Evolutionary conservation across 257 asterid genomes (phyloP).

Genomic region (Nicotiana tabacum): DNA sequence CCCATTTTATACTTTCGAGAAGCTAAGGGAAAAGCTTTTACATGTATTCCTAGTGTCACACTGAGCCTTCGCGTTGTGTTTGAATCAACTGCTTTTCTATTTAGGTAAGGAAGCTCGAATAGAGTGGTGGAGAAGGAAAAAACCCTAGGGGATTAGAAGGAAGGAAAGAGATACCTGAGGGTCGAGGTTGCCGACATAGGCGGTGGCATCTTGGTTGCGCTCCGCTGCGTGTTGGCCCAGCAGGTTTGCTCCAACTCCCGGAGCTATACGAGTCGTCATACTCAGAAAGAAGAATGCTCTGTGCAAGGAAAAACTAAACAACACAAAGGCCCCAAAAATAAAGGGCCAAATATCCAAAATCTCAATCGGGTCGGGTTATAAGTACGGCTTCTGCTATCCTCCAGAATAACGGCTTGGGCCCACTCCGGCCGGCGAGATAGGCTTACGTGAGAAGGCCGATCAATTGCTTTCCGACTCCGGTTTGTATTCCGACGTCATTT

Average conservation of each 20-base stretch:
- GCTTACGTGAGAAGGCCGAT: too few relatives aligned
- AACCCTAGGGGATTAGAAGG: constrained; percentile 10
- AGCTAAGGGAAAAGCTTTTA: not conserved
- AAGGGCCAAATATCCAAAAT: too few relatives aligned
- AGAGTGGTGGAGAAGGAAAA: not conserved
- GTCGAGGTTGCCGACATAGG: constrained; percentile 90
- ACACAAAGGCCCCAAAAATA: too few relatives aligned
- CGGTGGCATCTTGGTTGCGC: constrained; percentile 97
- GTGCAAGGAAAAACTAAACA: too few relatives aligned
- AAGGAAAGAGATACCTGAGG: constrained; percentile 37
- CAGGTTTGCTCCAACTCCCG: constrained; percentile 92
- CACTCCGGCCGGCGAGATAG: too few relatives aligned
- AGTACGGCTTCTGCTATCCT: too few relatives aligned
- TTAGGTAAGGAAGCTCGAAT: not conserved
- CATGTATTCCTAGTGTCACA: not conserved
- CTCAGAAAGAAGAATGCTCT: not conserved
- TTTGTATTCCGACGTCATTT: too few relatives aligned
- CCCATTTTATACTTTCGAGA: not conserved
- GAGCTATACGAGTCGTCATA: constrained; percentile 92
- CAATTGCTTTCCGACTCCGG: too few relatives aligned
- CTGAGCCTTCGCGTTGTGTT: not conserved
- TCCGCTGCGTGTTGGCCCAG: constrained; percentile 97
- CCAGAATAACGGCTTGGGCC: too few relatives aligned
- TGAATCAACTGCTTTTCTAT: not conserved
- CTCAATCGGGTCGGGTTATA: too few relatives aligned